Conservation (phyloP, 176 grass and related monocot species). For the Pontederia paniculata region DNA sequence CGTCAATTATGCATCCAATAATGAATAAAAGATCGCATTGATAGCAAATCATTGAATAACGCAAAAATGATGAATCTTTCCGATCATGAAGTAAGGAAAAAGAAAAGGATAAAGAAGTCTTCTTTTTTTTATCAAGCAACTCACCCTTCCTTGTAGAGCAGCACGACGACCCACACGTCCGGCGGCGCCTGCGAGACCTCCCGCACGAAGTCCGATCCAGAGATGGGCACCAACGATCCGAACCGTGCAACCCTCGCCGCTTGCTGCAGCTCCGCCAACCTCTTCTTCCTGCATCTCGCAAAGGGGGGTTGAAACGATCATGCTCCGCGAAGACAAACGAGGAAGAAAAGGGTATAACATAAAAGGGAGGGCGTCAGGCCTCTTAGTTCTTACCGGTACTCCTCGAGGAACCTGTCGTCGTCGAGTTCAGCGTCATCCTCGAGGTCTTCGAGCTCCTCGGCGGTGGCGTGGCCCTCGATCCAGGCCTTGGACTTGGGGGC, state of each 20-base stretch:
- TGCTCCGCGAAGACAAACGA: neutral
- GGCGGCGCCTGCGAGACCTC: conserved; percentile 83
- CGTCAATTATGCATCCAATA: too few relatives aligned
- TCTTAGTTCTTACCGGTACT: conserved; percentile 49
- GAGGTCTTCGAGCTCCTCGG: conserved; percentile 89
- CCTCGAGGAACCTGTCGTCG: conserved; percentile 90
- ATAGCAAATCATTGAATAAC: too few relatives aligned
- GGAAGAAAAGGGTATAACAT: neutral
- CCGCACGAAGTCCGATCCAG: conserved; percentile 75
- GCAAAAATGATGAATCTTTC: too few relatives aligned
- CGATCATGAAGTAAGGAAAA: too few relatives aligned
- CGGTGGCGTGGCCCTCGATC: conserved; percentile 56
- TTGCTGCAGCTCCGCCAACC: conserved; percentile 72
- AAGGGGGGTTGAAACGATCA: neutral
- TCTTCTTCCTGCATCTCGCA: conserved; percentile 51
- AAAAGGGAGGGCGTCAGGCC: neutral
- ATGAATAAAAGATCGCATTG: too few relatives aligned
- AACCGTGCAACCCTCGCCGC: conserved; percentile 48
- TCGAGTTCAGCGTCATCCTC: conserved; percentile 67
- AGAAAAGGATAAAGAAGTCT: neutral
- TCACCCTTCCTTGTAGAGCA: conserved; percentile 96
- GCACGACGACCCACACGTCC: conserved; percentile 90
- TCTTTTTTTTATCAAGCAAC: neutral
- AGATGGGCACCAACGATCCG: conserved; percentile 54
- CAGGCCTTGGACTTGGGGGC: conserved; percentile 67